Conservation (phyloP, 768 basidiomycete species). For the Amanita inopinata region DNA sequence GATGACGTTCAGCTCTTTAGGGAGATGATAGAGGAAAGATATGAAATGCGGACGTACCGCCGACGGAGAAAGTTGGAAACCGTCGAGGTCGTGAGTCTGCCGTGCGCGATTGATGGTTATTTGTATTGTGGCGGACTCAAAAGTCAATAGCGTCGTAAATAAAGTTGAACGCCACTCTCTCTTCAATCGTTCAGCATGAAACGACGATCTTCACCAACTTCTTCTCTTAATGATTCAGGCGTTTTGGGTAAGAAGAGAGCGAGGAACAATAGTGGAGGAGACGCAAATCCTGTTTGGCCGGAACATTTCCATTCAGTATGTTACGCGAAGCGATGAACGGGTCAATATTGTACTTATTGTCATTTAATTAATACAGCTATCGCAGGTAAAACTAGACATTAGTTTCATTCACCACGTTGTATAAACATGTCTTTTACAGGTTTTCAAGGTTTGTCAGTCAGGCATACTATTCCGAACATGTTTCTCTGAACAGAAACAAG, state of each 20-base stretch:
- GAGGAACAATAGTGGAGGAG: slow-evolving; percentile 9
- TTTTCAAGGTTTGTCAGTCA: slow-evolving; percentile 42
- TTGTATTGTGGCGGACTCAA: too few relatives aligned
- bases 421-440: slow-evolving; percentile 28
- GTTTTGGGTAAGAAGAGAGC: slow-evolving; percentile 2
- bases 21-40: too few relatives aligned
- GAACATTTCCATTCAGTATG: slow-evolving; percentile 50
- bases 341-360: background rate
- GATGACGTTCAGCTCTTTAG: background rate
- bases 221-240: too few relatives aligned
- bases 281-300: slow-evolving; percentile 35
- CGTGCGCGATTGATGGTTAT: background rate
- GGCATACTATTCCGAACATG: background rate
- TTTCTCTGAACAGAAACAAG: slow-evolving; percentile 25
- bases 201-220: too few relatives aligned
- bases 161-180: too few relatives aligned
- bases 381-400: slow-evolving; percentile 3
- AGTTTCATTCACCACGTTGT: too few relatives aligned
- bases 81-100: background rate
- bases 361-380: background rate
- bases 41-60: background rate
- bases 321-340: slow-evolving; percentile 14
- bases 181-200: too few relatives aligned
- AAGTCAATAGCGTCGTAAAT: too few relatives aligned
- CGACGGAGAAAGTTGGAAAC: background rate